Conservation (phyloP, 2,329 filamentous ascomycete species). For the Fusarium tjaetaba region DNA sequence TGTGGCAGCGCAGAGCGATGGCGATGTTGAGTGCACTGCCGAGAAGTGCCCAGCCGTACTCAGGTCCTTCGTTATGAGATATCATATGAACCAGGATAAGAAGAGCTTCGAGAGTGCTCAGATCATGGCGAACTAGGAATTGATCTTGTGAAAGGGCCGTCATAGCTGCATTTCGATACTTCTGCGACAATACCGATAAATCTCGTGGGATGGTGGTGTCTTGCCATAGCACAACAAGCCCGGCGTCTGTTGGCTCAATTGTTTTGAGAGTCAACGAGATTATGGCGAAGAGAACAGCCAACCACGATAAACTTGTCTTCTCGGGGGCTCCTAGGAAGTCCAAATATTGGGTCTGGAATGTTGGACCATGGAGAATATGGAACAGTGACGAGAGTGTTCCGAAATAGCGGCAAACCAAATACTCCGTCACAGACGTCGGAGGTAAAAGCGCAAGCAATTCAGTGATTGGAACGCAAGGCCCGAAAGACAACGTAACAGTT, state of each 20-base stretch:
- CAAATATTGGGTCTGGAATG: background rate
- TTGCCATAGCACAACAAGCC: background rate
- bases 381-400: slow-evolving; percentile 1
- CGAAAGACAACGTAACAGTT: background rate
- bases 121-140: background rate
- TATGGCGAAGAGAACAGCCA: background rate
- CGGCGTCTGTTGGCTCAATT: background rate
- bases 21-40: slow-evolving; percentile 8
- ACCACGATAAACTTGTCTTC: background rate
- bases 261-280: slow-evolving; percentile 6
- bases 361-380: slow-evolving; percentile 5
- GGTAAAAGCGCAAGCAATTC: slow-evolving; percentile 1
- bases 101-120: background rate
- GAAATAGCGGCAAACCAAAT: background rate
- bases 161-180: background rate
- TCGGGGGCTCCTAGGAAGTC: background rate
- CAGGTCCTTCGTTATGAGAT: background rate
- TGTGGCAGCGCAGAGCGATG: background rate
- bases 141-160: slow-evolving; percentile 4
- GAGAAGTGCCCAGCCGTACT: slow-evolving; percentile 14
- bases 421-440: background rate
- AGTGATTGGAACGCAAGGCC: background rate
- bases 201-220: background rate
- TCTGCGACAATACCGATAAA: fast-evolving
- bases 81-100: slow-evolving; percentile 11